Base-by-base conservation (phyloP, 441 rosid species). In the Mallotus repandus region DNA sequence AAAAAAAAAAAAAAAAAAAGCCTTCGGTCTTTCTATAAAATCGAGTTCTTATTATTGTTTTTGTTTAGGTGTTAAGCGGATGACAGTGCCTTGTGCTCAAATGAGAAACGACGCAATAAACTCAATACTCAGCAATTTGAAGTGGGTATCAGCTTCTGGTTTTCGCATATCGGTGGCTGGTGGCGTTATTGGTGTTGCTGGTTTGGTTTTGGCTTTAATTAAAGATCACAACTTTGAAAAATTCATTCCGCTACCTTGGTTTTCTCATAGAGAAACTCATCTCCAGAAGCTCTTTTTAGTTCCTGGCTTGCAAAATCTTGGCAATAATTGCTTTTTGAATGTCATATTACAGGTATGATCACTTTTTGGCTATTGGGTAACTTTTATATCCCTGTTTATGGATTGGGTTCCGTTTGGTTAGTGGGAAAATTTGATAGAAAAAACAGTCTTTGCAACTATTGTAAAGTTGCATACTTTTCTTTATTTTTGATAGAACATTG, bases 241-340 rank as follows among this genome's bases (percentile, higher is more conserved):
- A 71, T 71, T 78, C 55, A 5, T 21, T 41, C 56, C n/a, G 22
- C 70, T 80, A 16, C 66, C 76, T 22, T 73, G 81, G 82, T 79
- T 86, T 11, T 35, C 81, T 41, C 56, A 61, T 48, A 74, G 53
- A 74, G 72, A 66, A 58, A 55, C 67, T 58, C 66, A 52, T 57
- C 53, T 45, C 35, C 81, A 83, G 62, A 81, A 83, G 76, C 22
- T 54, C 16, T 53, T 62, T 68, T 71, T 84, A 32, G 89, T 89
- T 6, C 98, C 98, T 52, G 99, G 98, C 21, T 80, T 92, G 81
- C 89, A 82, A 75, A 95, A 95, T 84, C 89, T 86, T 48, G 97
- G 96, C 9, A 91, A 89, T 71, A 92, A 89, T 73, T 92, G 98
- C 83, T 95, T 91, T 78, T 82, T 92, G 77, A 92, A 92, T 77